phyloP scores from a whole-genome alignment of 129 eudicot genomes.

The Scalesia atractyloides region DNA sequence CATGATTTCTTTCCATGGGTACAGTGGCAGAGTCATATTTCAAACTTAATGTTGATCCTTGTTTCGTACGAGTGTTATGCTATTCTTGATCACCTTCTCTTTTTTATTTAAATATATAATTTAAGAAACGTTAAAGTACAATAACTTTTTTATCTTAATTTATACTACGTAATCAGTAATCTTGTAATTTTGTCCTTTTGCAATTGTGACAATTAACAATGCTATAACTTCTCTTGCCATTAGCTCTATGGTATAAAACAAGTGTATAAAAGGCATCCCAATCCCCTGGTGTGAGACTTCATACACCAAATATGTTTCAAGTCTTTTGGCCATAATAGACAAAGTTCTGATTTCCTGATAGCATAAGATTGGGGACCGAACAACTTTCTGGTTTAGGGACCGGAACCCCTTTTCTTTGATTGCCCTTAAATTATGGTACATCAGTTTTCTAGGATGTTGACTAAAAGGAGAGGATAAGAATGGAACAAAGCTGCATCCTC shows the following conservation, averaged over 20 bases:
- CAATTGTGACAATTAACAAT: neutral
- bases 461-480: slow-evolving; percentile 5
- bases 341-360: neutral
- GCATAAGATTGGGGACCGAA: neutral
- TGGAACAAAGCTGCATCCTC: slow-evolving; percentile 11
- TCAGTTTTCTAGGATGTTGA: neutral
- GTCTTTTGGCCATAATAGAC: neutral
- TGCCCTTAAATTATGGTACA: neutral
- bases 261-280: neutral
- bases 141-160: no score
- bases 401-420: slow-evolving; percentile 1
- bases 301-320: neutral
- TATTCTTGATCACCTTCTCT: neutral
- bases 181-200: neutral
- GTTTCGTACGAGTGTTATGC: no score
- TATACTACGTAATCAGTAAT: no score
- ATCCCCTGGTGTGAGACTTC: neutral
- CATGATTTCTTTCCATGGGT: neutral
- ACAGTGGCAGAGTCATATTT: neutral
- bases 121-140: no score
- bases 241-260: neutral
- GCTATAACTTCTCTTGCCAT: neutral
- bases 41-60: neutral
- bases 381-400: neutral
- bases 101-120: neutral